Percentiles rank a stretch among this genome's conserved stretches.
These are phyloP conservation scores for Austroboletus rostrupii DNA, from an alignment of 1,284 basidiomycete species.

Conservation along the genomic window DNA sequence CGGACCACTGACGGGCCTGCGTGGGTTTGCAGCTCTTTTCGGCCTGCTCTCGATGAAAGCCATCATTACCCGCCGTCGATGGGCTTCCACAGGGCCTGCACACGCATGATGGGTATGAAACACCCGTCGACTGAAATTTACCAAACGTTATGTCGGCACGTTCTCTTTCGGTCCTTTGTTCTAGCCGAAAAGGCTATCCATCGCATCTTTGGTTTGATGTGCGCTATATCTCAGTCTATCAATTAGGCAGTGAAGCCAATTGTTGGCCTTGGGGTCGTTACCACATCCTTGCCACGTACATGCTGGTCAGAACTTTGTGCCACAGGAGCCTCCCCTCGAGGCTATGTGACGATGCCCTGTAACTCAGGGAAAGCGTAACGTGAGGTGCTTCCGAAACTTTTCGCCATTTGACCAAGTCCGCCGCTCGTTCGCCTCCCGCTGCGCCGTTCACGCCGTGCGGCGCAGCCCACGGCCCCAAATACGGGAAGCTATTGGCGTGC, in stretches of 20 bases:
- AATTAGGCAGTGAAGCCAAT: conserved; percentile 7
- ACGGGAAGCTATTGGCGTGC: conserved; percentile 8
- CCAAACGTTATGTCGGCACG: conserved; percentile 15
- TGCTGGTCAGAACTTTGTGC: conserved; percentile 14
- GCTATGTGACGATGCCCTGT: conserved; percentile 3
- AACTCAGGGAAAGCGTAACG: conserved; percentile 18
- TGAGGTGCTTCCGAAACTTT: conserved; percentile 8
- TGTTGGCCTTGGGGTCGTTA: conserved; percentile 17
- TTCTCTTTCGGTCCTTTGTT: conserved; percentile 8
- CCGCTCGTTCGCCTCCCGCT: conserved; percentile 7
- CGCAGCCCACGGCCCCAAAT: conserved; percentile 17
- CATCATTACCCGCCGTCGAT: conserved; percentile 21
- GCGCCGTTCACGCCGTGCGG: conserved; percentile 3
- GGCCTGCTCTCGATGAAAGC: conserved; percentile 10
- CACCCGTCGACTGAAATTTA: conserved; percentile 11
- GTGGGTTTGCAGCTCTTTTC: conserved; percentile 21
- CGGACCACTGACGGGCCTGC: conserved; percentile 18
- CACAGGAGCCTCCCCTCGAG: conserved; percentile 10
- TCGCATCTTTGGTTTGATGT: conserved; percentile 16
- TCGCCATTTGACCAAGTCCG: conserved; percentile 16
- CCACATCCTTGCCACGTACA: conserved; percentile 17
- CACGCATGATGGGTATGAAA: conserved; percentile 21
- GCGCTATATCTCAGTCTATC: conserved; percentile 17
- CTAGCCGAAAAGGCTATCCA: conserved; percentile 14
- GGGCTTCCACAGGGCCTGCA: conserved; percentile 23